Percentiles rank a stretch among this genome's conserved stretches.
Evolutionary conservation across 495 filamentous ascomycete genomes (phyloP).

Genomic region (Aspergillus indologenus): DNA sequence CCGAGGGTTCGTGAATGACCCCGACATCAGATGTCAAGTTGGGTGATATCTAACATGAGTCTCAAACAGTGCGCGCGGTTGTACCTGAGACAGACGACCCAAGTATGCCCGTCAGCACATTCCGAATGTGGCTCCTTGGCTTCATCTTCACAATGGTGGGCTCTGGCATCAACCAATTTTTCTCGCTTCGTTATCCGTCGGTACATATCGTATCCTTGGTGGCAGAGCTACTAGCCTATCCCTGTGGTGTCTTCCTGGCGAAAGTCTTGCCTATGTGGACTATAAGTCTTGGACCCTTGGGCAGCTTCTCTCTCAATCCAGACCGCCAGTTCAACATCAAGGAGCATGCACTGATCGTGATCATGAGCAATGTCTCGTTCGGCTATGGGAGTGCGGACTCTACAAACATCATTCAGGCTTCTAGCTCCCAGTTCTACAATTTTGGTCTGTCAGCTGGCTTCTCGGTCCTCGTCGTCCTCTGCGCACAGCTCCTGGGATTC

Average conservation of each 20-base stretch:
- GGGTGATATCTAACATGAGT: neutral
- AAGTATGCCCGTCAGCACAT: constrained; percentile 41
- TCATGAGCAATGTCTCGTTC: constrained; percentile 86
- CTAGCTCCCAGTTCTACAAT: constrained; percentile 52
- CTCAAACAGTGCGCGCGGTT: constrained; percentile 28
- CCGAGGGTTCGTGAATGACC: constrained; percentile 29
- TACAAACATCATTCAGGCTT: constrained; percentile 45
- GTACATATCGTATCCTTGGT: constrained; percentile 69
- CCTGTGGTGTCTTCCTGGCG: constrained; percentile 45
- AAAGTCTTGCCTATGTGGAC: constrained; percentile 45
- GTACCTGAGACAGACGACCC: constrained; percentile 44
- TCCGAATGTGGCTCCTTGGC: constrained; percentile 81
- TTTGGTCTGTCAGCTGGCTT: constrained; percentile 59
- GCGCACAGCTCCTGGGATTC: constrained; percentile 62
- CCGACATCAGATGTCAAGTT: too few species aligned
- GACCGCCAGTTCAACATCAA: constrained; percentile 72
- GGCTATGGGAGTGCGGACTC: constrained; percentile 53
- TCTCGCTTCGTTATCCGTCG: constrained; percentile 81
- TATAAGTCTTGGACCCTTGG: constrained; percentile 44
- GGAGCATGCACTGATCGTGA: constrained; percentile 82
- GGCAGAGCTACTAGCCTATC: constrained; percentile 64
- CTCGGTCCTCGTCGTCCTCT: constrained; percentile 57
- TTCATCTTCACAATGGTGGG: constrained; percentile 76
- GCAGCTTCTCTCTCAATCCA: constrained; percentile 52
- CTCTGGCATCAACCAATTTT: constrained; percentile 81